These are phyloP conservation scores for Solanum okadae DNA, from an alignment of 257 asterid species.

Conservation along the genomic window DNA sequence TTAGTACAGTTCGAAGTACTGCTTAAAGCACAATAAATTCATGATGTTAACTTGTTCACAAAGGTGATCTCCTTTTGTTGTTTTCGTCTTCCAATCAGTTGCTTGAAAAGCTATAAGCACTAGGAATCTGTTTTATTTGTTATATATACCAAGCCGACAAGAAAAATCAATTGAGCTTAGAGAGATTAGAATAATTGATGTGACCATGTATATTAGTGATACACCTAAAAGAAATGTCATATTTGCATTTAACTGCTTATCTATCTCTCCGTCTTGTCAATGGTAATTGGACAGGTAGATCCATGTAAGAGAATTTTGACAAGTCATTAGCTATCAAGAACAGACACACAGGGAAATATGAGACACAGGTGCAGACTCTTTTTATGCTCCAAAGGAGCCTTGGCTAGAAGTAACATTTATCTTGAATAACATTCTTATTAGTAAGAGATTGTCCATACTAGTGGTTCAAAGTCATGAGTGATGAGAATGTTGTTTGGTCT, in stretches of 20 bases:
- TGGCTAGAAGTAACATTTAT: neutral
- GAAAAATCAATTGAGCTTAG: neutral
- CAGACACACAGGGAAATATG: neutral
- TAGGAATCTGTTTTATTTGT: neutral
- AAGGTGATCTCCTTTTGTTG: neutral
- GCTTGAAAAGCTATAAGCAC: neutral
- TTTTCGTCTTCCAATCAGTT: neutral
- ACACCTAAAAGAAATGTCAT: neutral
- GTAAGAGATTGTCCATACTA: constrained; percentile 33
- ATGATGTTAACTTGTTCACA: neutral
- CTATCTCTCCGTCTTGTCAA: neutral
- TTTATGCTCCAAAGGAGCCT: neutral
- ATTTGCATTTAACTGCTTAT: neutral
- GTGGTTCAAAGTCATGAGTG: constrained; percentile 90
- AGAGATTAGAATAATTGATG: neutral
- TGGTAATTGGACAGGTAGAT: neutral
- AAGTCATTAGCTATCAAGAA: neutral
- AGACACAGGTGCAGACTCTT: neutral
- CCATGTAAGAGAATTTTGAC: neutral
- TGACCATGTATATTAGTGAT: neutral
- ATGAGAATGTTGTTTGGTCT: constrained; percentile 89
- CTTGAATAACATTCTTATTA: neutral
- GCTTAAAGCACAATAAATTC: neutral
- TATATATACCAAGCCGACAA: neutral
- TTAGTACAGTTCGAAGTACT: neutral